These are phyloP conservation scores for Fusarium dimerum DNA, from an alignment of 2,329 filamentous ascomycete genomes.

Conservation along the genomic window DNA sequence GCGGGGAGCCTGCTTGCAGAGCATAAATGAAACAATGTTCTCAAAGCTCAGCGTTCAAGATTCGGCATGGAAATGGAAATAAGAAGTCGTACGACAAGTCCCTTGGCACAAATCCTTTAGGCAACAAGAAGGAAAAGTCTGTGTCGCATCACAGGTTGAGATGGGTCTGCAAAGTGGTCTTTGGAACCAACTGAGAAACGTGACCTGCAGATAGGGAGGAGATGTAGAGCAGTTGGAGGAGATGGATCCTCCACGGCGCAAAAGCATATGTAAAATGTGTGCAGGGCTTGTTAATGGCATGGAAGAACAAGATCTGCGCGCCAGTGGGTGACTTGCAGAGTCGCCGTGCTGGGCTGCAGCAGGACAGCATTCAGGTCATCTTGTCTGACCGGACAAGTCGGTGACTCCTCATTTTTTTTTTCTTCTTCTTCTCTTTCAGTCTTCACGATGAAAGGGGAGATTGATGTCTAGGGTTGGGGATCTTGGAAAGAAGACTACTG, in stretches of 20 bases:
- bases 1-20: too few species aligned
- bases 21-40: too few species aligned
- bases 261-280: too few species aligned
- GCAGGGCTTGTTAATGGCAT: neutral
- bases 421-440: neutral
- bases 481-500: neutral
- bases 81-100: neutral
- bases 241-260: too few species aligned
- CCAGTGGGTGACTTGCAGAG: neutral
- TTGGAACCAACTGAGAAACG: too few species aligned
- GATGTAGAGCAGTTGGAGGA: too few species aligned
- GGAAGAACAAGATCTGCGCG: neutral
- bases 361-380: neutral
- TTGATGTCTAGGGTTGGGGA: neutral
- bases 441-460: neutral
- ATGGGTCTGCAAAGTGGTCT: too few species aligned
- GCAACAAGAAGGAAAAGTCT: neutral
- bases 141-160: too few species aligned
- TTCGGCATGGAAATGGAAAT: neutral
- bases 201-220: too few species aligned
- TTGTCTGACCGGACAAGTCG: neutral
- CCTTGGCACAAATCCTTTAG: neutral
- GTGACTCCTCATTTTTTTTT: neutral
- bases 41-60: too few species aligned
- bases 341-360: neutral